These are phyloP conservation scores for Exophiala bonariae DNA, from an alignment of 2,329 filamentous ascomycete genomes.

Conservation along the genomic window DNA sequence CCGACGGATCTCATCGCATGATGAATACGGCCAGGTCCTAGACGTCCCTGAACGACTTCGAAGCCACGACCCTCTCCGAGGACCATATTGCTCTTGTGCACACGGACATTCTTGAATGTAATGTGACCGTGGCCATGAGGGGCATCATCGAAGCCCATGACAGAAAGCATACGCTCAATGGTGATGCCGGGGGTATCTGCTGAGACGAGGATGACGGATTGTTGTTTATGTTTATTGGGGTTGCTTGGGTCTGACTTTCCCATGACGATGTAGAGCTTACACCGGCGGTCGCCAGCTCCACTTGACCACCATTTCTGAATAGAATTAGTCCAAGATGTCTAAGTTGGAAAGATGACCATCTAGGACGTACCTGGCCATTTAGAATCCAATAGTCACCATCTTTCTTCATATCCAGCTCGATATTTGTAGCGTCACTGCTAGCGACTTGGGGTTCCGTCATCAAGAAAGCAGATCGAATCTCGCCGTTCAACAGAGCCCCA, in stretches of 20 bases:
- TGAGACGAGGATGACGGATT: constrained; percentile 89
- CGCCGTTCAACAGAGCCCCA: constrained; percentile 74
- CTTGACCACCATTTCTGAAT: constrained; percentile 97
- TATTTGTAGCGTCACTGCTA: constrained; percentile 90
- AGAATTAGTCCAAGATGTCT: background rate
- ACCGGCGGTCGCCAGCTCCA: constrained; percentile 88
- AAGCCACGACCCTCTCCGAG: constrained; percentile 93
- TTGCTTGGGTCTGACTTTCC: constrained; percentile 82
- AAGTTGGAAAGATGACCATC: background rate
- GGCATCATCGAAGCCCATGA: constrained; percentile 97
- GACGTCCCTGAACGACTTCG: constrained; percentile 95
- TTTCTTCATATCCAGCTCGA: constrained; percentile 75
- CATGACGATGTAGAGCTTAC: constrained; percentile 94
- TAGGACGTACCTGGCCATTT: constrained; percentile 59
- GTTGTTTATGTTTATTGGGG: constrained; percentile 78
- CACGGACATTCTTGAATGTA: constrained; percentile 83
- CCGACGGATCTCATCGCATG: constrained; percentile 96
- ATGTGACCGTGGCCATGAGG: constrained; percentile 97
- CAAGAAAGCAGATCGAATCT: constrained; percentile 85
- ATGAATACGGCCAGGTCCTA: constrained; percentile 94
- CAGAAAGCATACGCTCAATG: constrained; percentile 89
- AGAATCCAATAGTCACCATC: constrained; percentile 89
- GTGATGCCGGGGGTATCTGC: constrained; percentile 79
- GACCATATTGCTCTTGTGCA: constrained; percentile 78
- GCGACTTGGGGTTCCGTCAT: constrained; percentile 93